A percentile compares a stretch with the other conserved stretches of the same genome.
These are phyloP conservation scores for Zygoascus ofunaensis DNA, from an alignment of 805 yeast species.

Conservation along the genomic window DNA sequence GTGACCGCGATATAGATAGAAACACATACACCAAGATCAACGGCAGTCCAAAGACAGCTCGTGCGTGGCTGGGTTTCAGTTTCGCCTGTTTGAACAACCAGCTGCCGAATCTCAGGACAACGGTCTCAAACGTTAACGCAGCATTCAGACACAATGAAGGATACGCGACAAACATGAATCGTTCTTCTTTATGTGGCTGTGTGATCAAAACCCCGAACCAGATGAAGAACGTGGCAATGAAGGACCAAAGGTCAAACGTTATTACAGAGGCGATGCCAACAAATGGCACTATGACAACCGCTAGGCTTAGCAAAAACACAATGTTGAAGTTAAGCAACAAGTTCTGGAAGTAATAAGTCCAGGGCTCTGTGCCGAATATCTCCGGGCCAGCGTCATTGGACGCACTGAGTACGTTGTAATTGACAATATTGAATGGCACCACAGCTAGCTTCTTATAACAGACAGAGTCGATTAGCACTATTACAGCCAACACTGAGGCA, in stretches of 20 bases:
- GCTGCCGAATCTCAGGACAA: constrained; percentile 4
- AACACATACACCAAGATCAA: constrained; percentile 13
- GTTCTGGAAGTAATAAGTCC: constrained; percentile 60
- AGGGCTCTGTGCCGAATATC: constrained; percentile 81
- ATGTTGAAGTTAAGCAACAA: constrained; percentile 66
- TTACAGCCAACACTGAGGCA: constrained; percentile 18
- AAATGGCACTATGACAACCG: constrained; percentile 5
- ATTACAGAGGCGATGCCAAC: constrained; percentile 8
- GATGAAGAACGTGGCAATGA: constrained; percentile 42
- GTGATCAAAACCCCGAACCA: constrained; percentile 61
- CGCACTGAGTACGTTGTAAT: constrained; percentile 69
- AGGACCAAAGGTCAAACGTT: constrained; percentile 7
- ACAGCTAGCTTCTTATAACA: constrained; percentile 53
- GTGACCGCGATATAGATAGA: constrained; percentile 42
- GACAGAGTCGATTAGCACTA: constrained; percentile 37
- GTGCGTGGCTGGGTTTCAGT: neutral
- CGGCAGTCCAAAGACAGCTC: constrained; percentile 3
- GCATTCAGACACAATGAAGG: constrained; percentile 58
- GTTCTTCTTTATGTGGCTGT: constrained; percentile 91
- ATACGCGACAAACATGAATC: constrained; percentile 81
- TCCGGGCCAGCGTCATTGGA: constrained; percentile 72
- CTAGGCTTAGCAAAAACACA: constrained; percentile 24
- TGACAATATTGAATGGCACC: constrained; percentile 74
- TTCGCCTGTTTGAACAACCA: neutral
- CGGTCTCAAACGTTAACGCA: constrained; percentile 37